Base-by-base conservation (phyloP, 75 land plant species). In the Adiantum capillusveneris region DNA sequence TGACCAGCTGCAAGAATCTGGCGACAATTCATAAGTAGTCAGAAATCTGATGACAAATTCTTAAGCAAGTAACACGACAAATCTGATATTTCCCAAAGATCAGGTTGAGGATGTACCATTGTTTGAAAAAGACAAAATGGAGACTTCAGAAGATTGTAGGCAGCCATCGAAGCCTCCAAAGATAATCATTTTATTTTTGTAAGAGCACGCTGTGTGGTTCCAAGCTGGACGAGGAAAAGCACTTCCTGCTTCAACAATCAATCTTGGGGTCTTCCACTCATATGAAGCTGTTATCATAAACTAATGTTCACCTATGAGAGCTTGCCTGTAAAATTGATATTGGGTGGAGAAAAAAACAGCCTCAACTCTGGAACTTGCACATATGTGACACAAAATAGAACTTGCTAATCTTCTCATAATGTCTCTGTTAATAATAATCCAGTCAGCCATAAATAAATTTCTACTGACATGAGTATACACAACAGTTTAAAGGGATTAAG, bases 121-220 rank as follows among this genome's bases (percentile, higher is more conserved):
- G 7, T 72, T 69, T 18, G 42, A 37, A 34, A 72, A 59, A 16
- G 68, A 58, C 24, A 72, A 56, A 28, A 72, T 30, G 31, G 58
- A 72, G 18, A 65, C 11, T 31, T 65, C 75, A 50, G 75, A 58
- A 14, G 59, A 65, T 26, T 72, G 66, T 11, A 30, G 21, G 31
- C 54, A 18, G 25, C 75, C 75, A 65, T 72, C 63, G 59, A 72
- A 65, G 29, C 75, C 75, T 34, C 75, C 75, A 59, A 72, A 72
- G n/a, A 65, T 49, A 26, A 72, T 59, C 63, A 72, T 65, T 52
- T 25, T 59, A 31, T 59, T 65, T 21, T 51, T 29, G 7, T 62
- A 60, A 29, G 63, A 14, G 31, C 75, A 72, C 14, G 75, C 75
- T 27, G 69, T 59, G 57, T 72, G 75, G 44, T 65, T 58, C 42